These are phyloP conservation scores for Eimeria maxima DNA, from an alignment of 169 alveolate species.

Conservation along the genomic window DNA sequence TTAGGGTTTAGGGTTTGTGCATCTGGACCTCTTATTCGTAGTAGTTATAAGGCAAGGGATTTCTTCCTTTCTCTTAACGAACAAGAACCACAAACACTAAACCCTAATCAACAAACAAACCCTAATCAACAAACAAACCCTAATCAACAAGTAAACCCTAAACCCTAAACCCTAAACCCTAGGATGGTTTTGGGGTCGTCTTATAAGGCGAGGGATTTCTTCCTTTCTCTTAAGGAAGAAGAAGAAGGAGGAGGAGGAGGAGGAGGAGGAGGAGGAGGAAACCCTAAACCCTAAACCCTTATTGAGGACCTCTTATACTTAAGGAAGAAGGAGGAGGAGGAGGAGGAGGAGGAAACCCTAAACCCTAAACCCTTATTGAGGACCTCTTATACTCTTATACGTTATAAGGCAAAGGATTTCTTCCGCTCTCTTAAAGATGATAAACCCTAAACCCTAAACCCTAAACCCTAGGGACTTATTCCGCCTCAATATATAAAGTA, in stretches of 20 bases:
- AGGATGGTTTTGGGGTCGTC: too few species aligned
- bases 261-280: too few species aligned
- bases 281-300: conserved; percentile 51
- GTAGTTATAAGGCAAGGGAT: conserved; percentile 88
- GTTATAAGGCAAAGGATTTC: conserved; percentile 88
- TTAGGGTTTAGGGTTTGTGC: conserved; percentile 88
- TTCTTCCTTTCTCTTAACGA: conserved; percentile 27
- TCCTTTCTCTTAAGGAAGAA: not conserved
- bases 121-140: too few species aligned
- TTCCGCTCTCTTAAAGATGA: not conserved
- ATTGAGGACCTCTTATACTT: too few species aligned
- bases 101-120: too few species aligned
- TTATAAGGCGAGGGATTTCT: conserved; percentile 88
- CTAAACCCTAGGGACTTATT: not conserved
- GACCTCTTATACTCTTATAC: conserved; percentile 87
- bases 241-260: not conserved
- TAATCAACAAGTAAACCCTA: conserved; percentile 75
- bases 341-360: too few species aligned
- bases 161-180: conserved; percentile 23
- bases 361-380: too few species aligned
- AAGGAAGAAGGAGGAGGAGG: too few species aligned
- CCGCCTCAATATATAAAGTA: too few species aligned
- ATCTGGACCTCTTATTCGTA: conserved; percentile 88
- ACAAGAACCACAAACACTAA: conserved; percentile 46
- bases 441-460: conserved; percentile 21